Evolutionary conservation across 2,329 filamentous ascomycete species (phyloP), one percentile per base, ranked within the genome.

Genomic region (Endoconidiophora laricicola): DNA sequence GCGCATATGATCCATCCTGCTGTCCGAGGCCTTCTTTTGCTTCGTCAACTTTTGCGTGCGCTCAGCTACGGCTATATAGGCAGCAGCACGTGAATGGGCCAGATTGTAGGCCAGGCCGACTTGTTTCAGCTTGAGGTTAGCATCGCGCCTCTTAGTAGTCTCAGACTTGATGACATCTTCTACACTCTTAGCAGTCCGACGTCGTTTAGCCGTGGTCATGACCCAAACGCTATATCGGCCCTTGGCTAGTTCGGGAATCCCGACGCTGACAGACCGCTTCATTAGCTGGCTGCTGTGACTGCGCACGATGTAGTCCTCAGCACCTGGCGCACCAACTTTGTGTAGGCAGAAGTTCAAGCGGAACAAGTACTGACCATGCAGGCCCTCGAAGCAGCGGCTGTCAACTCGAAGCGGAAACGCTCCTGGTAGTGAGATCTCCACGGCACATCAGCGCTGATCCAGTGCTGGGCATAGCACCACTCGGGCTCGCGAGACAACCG

Each of bases 401-500:
- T 69, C 6, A 80, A 60, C 44, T 68, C 69, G 58, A 81, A 71
- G 52, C 72, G 67, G 58, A 79, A 80, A 57, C 76, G 78, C 53
- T 78, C 69, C 56, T 78, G 72, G 58, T 78, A 80, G 48, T 77
- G 69, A 1, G 72, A 63, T 57, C 72, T 76, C 76, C 76, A 81
- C 0, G 76, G 72, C 1, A 80, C 76, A 29, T 76, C 70, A 7
- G 79, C 69, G 1, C 73, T 74, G 44, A 78, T 74, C 76, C 76
- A 81, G 52, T 71, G 70, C 49, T 75, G 71, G 14, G 69, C 72
- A 46, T 72, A 69, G 41, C 70, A 68, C 78, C 77, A 81, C 53
- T 74, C 69, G 1, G 65, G 60, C 18, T 76, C 72, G 23, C 71
- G 66, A 60, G 81, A 81, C 16, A 81, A 69, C 1, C 77, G 68